Conservation (phyloP, 257 asterid genomes). For the Solanum pinnatisectum region DNA sequence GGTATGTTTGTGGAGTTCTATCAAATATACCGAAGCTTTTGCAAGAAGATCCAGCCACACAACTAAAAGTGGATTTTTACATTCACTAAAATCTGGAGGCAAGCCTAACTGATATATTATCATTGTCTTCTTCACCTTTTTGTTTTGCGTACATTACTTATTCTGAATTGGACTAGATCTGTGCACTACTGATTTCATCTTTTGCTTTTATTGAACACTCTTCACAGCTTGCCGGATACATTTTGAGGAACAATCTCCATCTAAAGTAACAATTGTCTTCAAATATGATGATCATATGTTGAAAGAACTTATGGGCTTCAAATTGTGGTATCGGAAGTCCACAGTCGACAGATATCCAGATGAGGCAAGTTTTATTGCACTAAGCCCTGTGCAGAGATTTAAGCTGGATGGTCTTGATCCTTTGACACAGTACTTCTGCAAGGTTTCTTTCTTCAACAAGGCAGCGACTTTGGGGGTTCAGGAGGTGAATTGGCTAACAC, state of each 20-base stretch:
- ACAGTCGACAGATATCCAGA: neutral
- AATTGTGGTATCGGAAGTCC: conserved; percentile 20
- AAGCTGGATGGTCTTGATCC: conserved; percentile 20
- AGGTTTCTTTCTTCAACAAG: conserved; percentile 15
- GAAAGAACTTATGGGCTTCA: conserved; percentile 17
- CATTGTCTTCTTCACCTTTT: neutral
- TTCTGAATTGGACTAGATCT: neutral
- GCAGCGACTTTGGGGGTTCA: conserved; percentile 4
- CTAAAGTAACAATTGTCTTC: conserved; percentile 14
- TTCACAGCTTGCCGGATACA: conserved; percentile 16
- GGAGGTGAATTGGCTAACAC: conserved; percentile 22
- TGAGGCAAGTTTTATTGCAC: conserved; percentile 10
- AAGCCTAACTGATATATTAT: neutral
- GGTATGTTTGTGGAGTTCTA: neutral
- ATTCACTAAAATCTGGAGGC: neutral
- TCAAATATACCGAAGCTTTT: neutral
- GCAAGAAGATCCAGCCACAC: neutral
- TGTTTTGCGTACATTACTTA: neutral
- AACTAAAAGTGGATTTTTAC: neutral
- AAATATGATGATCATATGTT: conserved; percentile 9
- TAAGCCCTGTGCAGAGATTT: conserved; percentile 10
- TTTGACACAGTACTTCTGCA: conserved; percentile 23
- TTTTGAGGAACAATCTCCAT: conserved; percentile 21
- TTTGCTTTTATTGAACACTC: neutral
- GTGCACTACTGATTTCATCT: neutral